A percentile compares a stretch with the other conserved stretches of the same genome.
Evolutionary conservation across 139 green algal genomes (phyloP).

Genomic region (Chloropicon primus): DNA sequence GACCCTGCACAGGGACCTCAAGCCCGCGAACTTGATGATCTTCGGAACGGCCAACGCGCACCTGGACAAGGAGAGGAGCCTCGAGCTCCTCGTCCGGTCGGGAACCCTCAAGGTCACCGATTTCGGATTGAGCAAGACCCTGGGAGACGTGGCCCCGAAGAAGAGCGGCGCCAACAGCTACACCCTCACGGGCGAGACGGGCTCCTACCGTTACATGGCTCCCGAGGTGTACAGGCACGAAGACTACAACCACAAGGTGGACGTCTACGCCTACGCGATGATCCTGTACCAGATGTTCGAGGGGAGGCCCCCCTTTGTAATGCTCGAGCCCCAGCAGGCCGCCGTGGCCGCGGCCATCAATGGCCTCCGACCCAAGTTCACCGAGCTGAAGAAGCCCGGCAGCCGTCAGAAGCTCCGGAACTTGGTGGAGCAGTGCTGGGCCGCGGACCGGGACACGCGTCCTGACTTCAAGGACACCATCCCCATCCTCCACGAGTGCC

Average conservation of each 20-base stretch:
- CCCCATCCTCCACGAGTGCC: neutral
- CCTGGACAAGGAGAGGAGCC: neutral
- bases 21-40: conserved; percentile 75
- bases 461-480: neutral
- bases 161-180: neutral
- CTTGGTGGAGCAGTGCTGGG: neutral
- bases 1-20: conserved; percentile 77
- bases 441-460: neutral
- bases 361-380: neutral
- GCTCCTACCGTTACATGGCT: conserved; percentile 61
- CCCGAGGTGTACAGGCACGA: conserved; percentile 54
- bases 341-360: neutral
- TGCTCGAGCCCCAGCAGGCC: neutral
- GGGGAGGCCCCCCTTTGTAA: conserved; percentile 3
- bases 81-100: neutral
- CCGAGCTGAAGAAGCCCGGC: neutral
- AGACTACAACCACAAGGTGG: conserved; percentile 48
- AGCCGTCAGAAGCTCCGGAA: neutral
- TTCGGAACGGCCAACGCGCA: neutral
- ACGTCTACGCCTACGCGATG: conserved; percentile 41
- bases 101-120: neutral
- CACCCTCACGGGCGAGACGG: conserved; percentile 13
- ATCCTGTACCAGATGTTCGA: conserved; percentile 30
- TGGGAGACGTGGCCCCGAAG: neutral
- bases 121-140: neutral